These are phyloP conservation scores for Cadophora sp. DNA, from an alignment of 2,329 filamentous ascomycete species.

Conservation along the genomic window DNA sequence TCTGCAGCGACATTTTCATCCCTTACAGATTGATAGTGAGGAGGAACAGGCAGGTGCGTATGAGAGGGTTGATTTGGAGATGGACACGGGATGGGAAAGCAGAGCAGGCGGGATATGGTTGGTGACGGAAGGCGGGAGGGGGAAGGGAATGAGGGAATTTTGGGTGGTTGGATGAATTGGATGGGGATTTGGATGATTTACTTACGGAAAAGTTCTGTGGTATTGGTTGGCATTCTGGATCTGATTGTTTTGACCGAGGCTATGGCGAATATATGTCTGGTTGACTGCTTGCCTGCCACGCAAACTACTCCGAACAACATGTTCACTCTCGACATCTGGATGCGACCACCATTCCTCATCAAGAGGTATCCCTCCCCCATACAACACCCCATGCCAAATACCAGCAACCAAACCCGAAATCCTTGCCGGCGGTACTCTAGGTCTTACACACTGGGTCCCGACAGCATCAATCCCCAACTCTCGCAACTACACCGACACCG, in stretches of 20 bases:
- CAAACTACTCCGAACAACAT: not conserved
- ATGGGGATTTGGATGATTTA: too few relatives aligned
- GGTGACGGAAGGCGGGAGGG: too few relatives aligned
- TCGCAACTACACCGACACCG: not conserved
- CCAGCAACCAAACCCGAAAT: not conserved
- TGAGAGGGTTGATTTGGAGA: too few relatives aligned
- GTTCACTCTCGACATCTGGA: not conserved
- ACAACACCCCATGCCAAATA: not conserved
- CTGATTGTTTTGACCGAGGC: too few relatives aligned
- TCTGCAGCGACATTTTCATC: not conserved
- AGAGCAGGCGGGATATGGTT: too few relatives aligned
- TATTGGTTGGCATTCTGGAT: not conserved
- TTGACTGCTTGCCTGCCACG: not conserved
- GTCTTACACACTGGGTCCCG: not conserved
- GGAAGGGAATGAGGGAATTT: not conserved
- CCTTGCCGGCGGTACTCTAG: not conserved
- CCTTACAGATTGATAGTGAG: not conserved
- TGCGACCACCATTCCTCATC: not conserved
- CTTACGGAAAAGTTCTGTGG: not conserved
- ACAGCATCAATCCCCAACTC: not conserved
- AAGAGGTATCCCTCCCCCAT: not conserved
- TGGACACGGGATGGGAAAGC: not conserved
- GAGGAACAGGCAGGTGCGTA: not conserved
- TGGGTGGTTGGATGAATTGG: not conserved
- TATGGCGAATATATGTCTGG: too few relatives aligned